Conservation (phyloP, 2,329 filamentous ascomycete species). For the Botrytis cinerea region DNA sequence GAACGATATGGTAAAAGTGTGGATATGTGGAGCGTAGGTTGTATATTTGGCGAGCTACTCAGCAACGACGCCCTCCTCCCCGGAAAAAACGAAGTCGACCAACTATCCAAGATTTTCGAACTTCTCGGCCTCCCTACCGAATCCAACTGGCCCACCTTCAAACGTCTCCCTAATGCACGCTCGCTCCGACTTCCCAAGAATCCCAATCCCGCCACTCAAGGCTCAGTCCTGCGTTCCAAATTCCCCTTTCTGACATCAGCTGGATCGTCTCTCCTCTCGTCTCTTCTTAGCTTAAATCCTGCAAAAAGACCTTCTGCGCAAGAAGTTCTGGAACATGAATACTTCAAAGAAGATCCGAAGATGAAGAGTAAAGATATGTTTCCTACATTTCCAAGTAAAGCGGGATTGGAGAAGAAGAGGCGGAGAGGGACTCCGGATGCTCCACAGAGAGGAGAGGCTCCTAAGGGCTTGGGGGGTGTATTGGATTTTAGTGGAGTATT, state of each 20-base stretch:
- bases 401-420: slow-evolving; percentile 81
- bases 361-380: slow-evolving; percentile 92
- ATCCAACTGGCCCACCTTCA: slow-evolving; percentile 82
- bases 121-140: slow-evolving; percentile 85
- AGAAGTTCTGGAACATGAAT: slow-evolving; percentile 76
- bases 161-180: slow-evolving; percentile 82
- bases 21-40: slow-evolving; percentile 96
- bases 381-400: slow-evolving; percentile 94
- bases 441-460: slow-evolving; percentile 69
- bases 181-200: slow-evolving; percentile 68
- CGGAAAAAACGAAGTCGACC: slow-evolving; percentile 89
- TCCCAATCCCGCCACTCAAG: slow-evolving; percentile 43
- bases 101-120: slow-evolving; percentile 84
- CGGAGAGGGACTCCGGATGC: slow-evolving; percentile 77
- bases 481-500: slow-evolving; percentile 74
- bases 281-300: slow-evolving; percentile 75
- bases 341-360: slow-evolving; percentile 86
- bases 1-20: slow-evolving; percentile 73
- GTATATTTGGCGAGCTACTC: slow-evolving; percentile 91
- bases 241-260: slow-evolving; percentile 81
- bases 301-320: slow-evolving; percentile 66
- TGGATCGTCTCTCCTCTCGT: slow-evolving; percentile 68
- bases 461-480: slow-evolving; percentile 39
- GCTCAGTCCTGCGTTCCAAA: slow-evolving; percentile 66
- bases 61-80: slow-evolving; percentile 80